Evolutionary conservation across 2,329 filamentous ascomycete species (phyloP).

Genomic region (Westerdykella ornata): DNA sequence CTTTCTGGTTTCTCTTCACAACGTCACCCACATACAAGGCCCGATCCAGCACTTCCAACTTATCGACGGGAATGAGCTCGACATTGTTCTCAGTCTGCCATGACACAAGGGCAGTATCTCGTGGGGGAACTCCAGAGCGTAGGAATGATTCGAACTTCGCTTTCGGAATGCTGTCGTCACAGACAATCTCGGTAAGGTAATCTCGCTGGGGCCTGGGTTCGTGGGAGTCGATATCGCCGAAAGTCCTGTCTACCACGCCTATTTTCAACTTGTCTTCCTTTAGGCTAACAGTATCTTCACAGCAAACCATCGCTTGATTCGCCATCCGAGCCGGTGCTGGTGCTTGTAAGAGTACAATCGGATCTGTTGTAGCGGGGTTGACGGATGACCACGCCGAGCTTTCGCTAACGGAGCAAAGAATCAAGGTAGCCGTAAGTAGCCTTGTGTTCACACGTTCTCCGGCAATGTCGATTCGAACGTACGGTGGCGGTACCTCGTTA

Average conservation of each 20-base stretch:
- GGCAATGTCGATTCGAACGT: too few species aligned
- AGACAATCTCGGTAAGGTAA: constrained; percentile 34
- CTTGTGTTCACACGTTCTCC: too few species aligned
- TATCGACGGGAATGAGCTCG: constrained; percentile 38
- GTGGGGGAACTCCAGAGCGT: constrained; percentile 44
- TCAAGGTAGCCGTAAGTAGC: too few species aligned
- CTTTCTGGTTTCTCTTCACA: constrained; percentile 46
- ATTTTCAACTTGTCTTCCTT: constrained; percentile 36
- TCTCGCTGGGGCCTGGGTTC: constrained; percentile 39
- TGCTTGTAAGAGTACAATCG: too few species aligned
- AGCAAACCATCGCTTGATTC: constrained; percentile 20
- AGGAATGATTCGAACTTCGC: constrained; percentile 37
- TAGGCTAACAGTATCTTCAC: constrained; percentile 40
- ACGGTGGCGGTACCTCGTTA: too few species aligned
- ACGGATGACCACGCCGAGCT: too few species aligned
- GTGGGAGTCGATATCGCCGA: constrained; percentile 43
- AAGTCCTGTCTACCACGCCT: constrained; percentile 42
- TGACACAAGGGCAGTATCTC: constrained; percentile 47
- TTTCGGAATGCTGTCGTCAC: constrained; percentile 27
- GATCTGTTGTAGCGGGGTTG: too few species aligned
- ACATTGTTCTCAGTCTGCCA: constrained; percentile 41
- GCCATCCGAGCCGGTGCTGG: too few species aligned
- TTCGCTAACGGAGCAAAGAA: too few species aligned
- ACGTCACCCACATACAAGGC: constrained; percentile 49
- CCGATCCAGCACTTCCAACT: constrained; percentile 50